phyloP scores from a whole-genome alignment of 176 grass and related monocot species.

The Oryza longistaminata region DNA sequence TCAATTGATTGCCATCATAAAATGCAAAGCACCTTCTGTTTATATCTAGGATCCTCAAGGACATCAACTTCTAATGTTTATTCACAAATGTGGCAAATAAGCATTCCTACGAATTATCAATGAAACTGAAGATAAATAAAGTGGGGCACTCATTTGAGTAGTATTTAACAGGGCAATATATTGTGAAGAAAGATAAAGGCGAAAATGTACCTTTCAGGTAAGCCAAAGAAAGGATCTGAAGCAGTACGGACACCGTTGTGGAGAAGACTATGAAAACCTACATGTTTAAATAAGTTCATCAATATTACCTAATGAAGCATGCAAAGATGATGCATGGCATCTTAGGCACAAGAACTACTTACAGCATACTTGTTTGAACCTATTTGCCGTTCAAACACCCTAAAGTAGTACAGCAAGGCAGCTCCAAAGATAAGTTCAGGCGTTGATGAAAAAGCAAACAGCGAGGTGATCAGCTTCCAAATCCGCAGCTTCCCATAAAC shows the following conservation, averaged over 20 bases:
- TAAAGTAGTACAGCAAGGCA: conserved; percentile 84
- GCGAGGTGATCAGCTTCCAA: conserved; percentile 65
- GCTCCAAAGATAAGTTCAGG: conserved; percentile 89
- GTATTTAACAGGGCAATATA: background rate
- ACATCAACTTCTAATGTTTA: conserved; percentile 4
- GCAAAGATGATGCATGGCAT: background rate
- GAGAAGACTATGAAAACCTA: conserved; percentile 88
- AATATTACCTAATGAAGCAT: conserved; percentile 19
- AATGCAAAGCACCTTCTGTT: background rate
- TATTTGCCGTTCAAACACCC: conserved; percentile 93
- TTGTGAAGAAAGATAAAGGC: background rate
- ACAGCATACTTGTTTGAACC: conserved; percentile 94
- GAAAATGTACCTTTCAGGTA: conserved; percentile 71
- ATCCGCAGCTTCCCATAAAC: conserved; percentile 63
- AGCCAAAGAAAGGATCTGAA: conserved; percentile 79
- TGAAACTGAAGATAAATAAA: conserved; percentile 16
- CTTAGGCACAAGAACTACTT: conserved; percentile 31
- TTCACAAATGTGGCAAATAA: background rate
- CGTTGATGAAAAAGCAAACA: conserved; percentile 73
- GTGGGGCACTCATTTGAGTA: background rate
- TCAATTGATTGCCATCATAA: background rate
- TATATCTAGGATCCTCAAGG: background rate
- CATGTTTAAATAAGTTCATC: conserved; percentile 36
- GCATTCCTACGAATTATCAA: background rate
- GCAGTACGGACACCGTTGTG: conserved; percentile 48